Evolutionary conservation across 495 filamentous ascomycete species (phyloP).

Genomic region (Aspergillus ostianus): DNA sequence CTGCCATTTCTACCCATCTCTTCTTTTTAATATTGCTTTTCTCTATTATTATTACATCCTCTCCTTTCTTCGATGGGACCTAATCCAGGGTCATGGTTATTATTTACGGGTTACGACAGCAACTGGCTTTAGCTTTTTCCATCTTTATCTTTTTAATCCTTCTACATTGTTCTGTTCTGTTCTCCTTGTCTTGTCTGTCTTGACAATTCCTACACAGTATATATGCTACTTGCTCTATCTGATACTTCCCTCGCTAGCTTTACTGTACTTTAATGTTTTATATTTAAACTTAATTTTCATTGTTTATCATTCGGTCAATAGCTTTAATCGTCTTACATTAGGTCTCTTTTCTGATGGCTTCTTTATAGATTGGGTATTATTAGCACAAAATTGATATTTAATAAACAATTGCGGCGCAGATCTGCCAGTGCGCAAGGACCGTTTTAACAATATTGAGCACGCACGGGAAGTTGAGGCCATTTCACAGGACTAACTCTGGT

Average conservation of each 20-base stretch:
- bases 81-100: constrained; percentile 10
- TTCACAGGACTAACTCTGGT: too few relatives aligned
- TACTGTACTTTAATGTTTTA: constrained; percentile 10
- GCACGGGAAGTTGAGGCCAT: too few relatives aligned
- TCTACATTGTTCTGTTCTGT: constrained; percentile 1
- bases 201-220: not conserved
- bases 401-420: too few relatives aligned
- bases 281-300: constrained; percentile 5
- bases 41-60: constrained; percentile 8
- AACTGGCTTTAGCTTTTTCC: constrained; percentile 5
- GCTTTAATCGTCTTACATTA: not conserved
- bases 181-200: not conserved
- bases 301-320: too few relatives aligned
- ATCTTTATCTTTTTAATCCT: not conserved
- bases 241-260: not conserved
- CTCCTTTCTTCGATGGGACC: constrained; percentile 12
- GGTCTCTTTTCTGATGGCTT: too few relatives aligned
- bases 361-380: too few relatives aligned
- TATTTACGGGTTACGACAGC: constrained; percentile 21
- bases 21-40: constrained; percentile 8
- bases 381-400: too few relatives aligned
- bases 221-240: not conserved
- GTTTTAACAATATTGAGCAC: too few relatives aligned
- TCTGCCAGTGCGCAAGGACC: too few relatives aligned
- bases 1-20: too few relatives aligned